Percentiles rank a stretch among this genome's conserved stretches.
These are phyloP conservation scores for Pyrrhoderma lamaoense DNA, from an alignment of 1,284 basidiomycete genomes.

Conservation along the genomic window DNA sequence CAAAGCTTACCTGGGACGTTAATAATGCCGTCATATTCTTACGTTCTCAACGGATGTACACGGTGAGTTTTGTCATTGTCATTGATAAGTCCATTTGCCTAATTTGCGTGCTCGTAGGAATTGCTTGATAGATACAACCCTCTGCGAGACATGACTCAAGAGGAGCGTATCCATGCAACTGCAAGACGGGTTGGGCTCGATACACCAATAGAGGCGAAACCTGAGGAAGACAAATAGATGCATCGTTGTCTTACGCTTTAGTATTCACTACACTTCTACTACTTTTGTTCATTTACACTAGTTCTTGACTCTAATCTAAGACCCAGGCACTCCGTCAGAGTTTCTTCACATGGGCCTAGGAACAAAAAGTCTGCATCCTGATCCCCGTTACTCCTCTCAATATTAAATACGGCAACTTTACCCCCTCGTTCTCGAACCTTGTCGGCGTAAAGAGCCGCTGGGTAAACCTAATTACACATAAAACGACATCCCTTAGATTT, in stretches of 20 bases:
- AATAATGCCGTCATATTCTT: constrained; percentile 68
- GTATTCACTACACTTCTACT: background rate
- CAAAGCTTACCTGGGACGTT: constrained; percentile 39
- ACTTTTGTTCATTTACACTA: background rate
- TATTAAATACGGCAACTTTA: constrained; percentile 40
- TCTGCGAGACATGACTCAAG: constrained; percentile 63
- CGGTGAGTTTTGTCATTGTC: constrained; percentile 30
- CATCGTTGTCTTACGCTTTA: background rate
- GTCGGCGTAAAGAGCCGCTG: constrained; percentile 38
- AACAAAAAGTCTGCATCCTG: constrained; percentile 32
- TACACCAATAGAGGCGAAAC: constrained; percentile 41
- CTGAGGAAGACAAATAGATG: constrained; percentile 20
- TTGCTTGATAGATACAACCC: constrained; percentile 85
- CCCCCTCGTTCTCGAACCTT: constrained; percentile 34
- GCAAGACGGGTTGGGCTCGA: constrained; percentile 81
- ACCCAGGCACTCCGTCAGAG: constrained; percentile 21
- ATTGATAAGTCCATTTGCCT: constrained; percentile 23
- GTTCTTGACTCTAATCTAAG: background rate
- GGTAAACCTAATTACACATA: constrained; percentile 32
- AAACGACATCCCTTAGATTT: background rate
- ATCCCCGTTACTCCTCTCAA: constrained; percentile 30
- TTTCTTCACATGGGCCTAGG: constrained; percentile 32
- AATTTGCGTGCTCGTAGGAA: constrained; percentile 34
- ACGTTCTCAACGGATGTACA: constrained; percentile 55
- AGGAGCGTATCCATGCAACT: constrained; percentile 78